Evolutionary conservation across 805 yeast genomes (phyloP).

Genomic region (Metschnikowia picachoensis): DNA sequence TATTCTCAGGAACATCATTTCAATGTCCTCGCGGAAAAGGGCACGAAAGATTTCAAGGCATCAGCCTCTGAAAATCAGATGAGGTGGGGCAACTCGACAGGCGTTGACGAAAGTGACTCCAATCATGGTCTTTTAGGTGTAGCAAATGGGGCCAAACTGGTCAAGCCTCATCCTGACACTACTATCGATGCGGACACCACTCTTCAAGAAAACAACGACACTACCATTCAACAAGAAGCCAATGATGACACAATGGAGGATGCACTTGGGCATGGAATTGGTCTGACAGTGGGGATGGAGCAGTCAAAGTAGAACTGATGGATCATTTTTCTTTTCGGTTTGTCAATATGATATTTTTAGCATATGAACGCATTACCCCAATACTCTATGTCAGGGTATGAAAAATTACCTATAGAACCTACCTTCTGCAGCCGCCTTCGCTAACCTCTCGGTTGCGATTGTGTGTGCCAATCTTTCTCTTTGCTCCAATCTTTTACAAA

Average conservation of each 20-base stretch:
- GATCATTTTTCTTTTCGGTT: too few species aligned
- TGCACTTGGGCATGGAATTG: conserved; percentile 21
- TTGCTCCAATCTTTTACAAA: conserved; percentile 55
- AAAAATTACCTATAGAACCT: conserved; percentile 5
- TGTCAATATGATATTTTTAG: too few species aligned
- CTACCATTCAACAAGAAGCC: conserved; percentile 44
- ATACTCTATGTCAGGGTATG: too few species aligned
- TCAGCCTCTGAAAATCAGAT: background rate
- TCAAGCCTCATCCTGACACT: conserved; percentile 17
- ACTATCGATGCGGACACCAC: conserved; percentile 48
- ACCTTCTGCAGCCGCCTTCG: conserved; percentile 45
- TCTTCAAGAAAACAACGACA: conserved; percentile 43
- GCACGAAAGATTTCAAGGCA: conserved; percentile 30
- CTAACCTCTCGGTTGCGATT: conserved; percentile 50
- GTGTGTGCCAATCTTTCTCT: conserved; percentile 57
- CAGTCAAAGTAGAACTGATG: too few species aligned
- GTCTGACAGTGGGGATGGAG: background rate
- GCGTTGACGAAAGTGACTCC: conserved; percentile 10
- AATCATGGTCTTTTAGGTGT: conserved; percentile 5
- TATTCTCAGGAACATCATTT: conserved; percentile 28
- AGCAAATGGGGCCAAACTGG: background rate
- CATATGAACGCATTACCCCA: too few species aligned
- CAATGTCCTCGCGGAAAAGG: conserved; percentile 35
- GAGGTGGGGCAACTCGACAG: conserved; percentile 5
- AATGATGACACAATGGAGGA: conserved; percentile 48